phyloP scores from a whole-genome alignment of 169 alveolate species.

The Plasmodium yoelii region DNA sequence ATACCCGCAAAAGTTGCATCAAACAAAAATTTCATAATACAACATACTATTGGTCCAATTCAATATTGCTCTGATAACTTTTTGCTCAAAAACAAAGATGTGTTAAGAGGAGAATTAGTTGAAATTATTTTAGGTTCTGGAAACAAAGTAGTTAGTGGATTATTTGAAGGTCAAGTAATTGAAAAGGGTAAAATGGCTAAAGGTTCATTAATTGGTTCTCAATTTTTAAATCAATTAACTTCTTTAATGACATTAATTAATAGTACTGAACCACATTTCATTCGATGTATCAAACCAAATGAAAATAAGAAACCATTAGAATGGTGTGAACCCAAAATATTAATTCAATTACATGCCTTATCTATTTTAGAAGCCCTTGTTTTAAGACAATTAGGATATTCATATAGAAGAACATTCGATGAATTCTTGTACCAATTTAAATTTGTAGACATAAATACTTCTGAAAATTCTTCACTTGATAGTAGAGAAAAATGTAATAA shows the following conservation, averaged over 20 bases:
- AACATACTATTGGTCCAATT: slow-evolving; percentile 89
- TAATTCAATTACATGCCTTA: slow-evolving; percentile 93
- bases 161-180: slow-evolving; percentile 88
- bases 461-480: slow-evolving; percentile 85
- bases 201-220: slow-evolving; percentile 93
- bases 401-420: slow-evolving; percentile 91
- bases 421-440: slow-evolving; percentile 90
- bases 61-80: slow-evolving; percentile 87
- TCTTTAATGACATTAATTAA: slow-evolving; percentile 90
- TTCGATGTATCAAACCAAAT: slow-evolving; percentile 93
- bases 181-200: slow-evolving; percentile 93
- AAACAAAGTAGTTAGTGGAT: slow-evolving; percentile 83
- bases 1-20: slow-evolving; percentile 90
- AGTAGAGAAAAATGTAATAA: slow-evolving; percentile 80
- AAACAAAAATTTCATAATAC: slow-evolving; percentile 86
- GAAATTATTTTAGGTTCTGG: slow-evolving; percentile 88
- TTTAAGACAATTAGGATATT: slow-evolving; percentile 91
- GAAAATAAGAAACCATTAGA: slow-evolving; percentile 91
- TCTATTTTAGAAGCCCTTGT: slow-evolving; percentile 93
- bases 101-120: slow-evolving; percentile 91
- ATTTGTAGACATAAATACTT: slow-evolving; percentile 84
- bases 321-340: slow-evolving; percentile 91
- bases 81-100: slow-evolving; percentile 90
- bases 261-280: slow-evolving; percentile 92
- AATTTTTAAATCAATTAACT: slow-evolving; percentile 89